phyloP scores from a whole-genome alignment of 2,329 filamentous ascomycete species.

The Paracamarosporium sp. region DNA sequence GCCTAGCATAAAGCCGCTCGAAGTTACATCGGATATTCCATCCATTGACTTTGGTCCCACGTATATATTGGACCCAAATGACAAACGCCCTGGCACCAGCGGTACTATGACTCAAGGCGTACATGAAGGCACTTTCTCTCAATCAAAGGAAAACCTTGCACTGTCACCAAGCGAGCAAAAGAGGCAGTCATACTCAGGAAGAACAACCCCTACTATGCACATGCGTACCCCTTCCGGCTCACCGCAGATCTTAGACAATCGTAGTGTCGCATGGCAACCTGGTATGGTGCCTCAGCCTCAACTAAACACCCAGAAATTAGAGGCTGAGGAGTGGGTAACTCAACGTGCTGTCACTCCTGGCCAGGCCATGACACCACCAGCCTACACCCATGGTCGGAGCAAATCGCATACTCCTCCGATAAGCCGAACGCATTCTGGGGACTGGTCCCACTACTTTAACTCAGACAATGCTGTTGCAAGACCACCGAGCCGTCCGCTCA shows the following conservation, averaged over 20 bases:
- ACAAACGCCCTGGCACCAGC: constrained; percentile 62
- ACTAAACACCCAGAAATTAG: constrained; percentile 62
- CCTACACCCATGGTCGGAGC: constrained; percentile 63
- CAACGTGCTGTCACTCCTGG: constrained; percentile 67
- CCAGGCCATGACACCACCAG: constrained; percentile 48
- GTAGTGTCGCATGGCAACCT: constrained; percentile 82
- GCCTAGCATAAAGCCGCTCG: constrained; percentile 20
- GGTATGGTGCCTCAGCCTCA: constrained; percentile 62
- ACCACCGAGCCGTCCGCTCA: constrained; percentile 40
- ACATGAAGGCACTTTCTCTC: constrained; percentile 35
- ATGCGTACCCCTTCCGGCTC: constrained; percentile 46
- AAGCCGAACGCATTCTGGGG: constrained; percentile 51
- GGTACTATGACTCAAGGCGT: constrained; percentile 56
- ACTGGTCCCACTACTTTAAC: constrained; percentile 51
- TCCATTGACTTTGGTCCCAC: constrained; percentile 87
- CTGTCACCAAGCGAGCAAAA: constrained; percentile 35
- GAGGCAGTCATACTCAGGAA: constrained; percentile 35
- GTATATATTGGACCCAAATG: constrained; percentile 67
- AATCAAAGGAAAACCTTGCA: constrained; percentile 41
- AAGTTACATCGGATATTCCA: constrained; percentile 64
- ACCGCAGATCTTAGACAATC: constrained; percentile 60
- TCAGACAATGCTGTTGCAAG: constrained; percentile 31
- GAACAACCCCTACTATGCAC: constrained; percentile 50
- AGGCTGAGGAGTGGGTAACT: constrained; percentile 83
- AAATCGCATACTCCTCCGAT: constrained; percentile 59